These are phyloP conservation scores for Plasmopara muralis DNA, from an alignment of 352 stramenopile species.

Conservation along the genomic window DNA sequence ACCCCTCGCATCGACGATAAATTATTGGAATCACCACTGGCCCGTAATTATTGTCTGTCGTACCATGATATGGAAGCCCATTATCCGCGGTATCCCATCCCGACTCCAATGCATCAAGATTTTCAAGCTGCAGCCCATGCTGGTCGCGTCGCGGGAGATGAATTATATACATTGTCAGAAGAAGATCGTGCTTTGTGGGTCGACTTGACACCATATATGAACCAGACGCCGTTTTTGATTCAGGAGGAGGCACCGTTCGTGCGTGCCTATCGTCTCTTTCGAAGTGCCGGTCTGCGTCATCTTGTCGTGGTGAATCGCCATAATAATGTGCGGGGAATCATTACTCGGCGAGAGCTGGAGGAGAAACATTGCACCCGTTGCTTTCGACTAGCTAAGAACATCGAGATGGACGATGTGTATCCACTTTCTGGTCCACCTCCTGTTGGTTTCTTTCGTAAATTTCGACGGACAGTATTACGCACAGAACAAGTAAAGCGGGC, in stretches of 20 bases:
- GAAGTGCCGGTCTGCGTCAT: slow-evolving; percentile 94
- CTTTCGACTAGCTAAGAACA: slow-evolving; percentile 69
- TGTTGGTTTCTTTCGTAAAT: slow-evolving; percentile 55
- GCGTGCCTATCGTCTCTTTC: slow-evolving; percentile 95
- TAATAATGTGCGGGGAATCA: slow-evolving; percentile 88
- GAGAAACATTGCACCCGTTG: slow-evolving; percentile 75
- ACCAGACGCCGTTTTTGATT: slow-evolving; percentile 94
- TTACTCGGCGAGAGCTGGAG: slow-evolving; percentile 79
- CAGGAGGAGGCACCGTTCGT: slow-evolving; percentile 94
- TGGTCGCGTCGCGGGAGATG: slow-evolving; percentile 25
- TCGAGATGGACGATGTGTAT: slow-evolving; percentile 66
- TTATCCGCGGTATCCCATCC: slow-evolving; percentile 78
- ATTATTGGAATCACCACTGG: slow-evolving; percentile 31
- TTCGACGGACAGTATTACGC: slow-evolving; percentile 56
- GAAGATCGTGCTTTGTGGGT: slow-evolving; percentile 90
- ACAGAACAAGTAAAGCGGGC: slow-evolving; percentile 73
- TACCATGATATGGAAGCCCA: slow-evolving; percentile 78
- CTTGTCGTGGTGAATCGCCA: slow-evolving; percentile 90
- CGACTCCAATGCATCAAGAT: slow-evolving; percentile 34
- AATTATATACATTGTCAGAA: slow-evolving; percentile 53
- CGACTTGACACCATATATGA: slow-evolving; percentile 96
- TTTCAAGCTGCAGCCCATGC: slow-evolving; percentile 22
- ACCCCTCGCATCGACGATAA: slow-evolving; percentile 39
- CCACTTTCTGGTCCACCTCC: slow-evolving; percentile 44
- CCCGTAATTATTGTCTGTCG: slow-evolving; percentile 52